A percentile compares a stretch with the other conserved stretches of the same genome.
Evolutionary conservation across 768 basidiomycete species (phyloP).

Genomic region (Suillus lakei): DNA sequence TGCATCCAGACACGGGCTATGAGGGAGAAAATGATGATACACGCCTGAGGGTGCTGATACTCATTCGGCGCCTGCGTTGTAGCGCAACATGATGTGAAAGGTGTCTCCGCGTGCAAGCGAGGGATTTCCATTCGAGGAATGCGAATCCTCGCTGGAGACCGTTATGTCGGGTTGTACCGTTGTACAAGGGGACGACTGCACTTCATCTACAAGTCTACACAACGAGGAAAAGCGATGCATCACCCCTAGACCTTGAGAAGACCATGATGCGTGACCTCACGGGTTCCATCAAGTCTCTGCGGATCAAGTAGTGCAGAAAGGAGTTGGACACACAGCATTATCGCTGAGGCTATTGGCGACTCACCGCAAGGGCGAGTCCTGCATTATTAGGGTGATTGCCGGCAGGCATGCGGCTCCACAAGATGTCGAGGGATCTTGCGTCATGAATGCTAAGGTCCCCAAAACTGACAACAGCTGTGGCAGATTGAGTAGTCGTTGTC

Average conservation of each 20-base stretch:
- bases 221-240: constrained; percentile 4
- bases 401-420: constrained; percentile 6
- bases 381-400: constrained; percentile 12
- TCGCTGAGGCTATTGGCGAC: constrained; percentile 2
- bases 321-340: constrained; percentile 2
- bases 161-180: no score
- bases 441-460: neutral
- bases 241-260: constrained; percentile 8
- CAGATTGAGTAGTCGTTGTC: neutral
- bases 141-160: neutral
- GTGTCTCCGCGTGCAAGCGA: neutral
- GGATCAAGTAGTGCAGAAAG: constrained; percentile 7
- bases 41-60: constrained; percentile 5
- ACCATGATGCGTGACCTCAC: constrained; percentile 6
- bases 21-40: constrained; percentile 1
- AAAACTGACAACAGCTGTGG: neutral
- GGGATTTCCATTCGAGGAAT: constrained; percentile 1
- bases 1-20: neutral
- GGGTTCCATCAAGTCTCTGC: constrained; percentile 6
- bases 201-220: neutral
- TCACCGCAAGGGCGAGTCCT: constrained; percentile 7
- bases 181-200: neutral
- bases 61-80: neutral
- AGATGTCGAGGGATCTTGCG: neutral
- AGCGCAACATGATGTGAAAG: neutral